These are phyloP conservation scores for Trichoderma orchidacearum DNA, from an alignment of 495 filamentous ascomycete species.

Conservation along the genomic window DNA sequence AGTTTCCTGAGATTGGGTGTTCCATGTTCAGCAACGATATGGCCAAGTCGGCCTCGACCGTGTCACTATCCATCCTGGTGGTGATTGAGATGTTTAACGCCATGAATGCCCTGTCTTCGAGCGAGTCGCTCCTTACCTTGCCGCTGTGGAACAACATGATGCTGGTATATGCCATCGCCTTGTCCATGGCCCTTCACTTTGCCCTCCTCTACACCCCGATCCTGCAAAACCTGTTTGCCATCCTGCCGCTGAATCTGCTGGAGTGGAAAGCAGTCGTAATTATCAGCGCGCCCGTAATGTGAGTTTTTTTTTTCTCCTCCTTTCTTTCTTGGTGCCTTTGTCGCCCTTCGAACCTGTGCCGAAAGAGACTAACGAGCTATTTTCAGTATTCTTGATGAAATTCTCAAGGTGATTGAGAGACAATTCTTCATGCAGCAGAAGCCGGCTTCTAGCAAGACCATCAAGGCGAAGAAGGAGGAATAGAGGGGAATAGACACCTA, in stretches of 20 bases:
- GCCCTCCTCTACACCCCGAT: conserved; percentile 85
- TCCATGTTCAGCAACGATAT: conserved; percentile 85
- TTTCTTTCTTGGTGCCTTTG: too few relatives aligned
- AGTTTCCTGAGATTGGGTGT: conserved; percentile 88
- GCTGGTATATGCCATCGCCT: conserved; percentile 81
- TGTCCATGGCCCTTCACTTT: conserved; percentile 97
- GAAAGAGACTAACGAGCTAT: conserved; percentile 21
- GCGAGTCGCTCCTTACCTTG: conserved; percentile 86
- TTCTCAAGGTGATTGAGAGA: conserved; percentile 72
- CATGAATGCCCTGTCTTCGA: conserved; percentile 95
- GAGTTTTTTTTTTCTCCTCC: conserved; percentile 26
- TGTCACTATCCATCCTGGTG: conserved; percentile 81
- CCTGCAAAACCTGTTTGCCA: conserved; percentile 79
- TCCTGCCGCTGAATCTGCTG: conserved; percentile 71
- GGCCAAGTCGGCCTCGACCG: conserved; percentile 86
- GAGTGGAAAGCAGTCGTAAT: conserved; percentile 90
- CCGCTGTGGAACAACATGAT: conserved; percentile 95
- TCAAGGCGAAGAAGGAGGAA: conserved; percentile 29
- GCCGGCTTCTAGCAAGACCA: conserved; percentile 4
- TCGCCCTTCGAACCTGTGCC: background rate
- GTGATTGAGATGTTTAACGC: conserved; percentile 99
- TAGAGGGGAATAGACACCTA: conserved; percentile 4
- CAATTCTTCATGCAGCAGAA: conserved; percentile 34
- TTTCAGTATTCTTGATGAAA: conserved; percentile 72
- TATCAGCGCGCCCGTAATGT: conserved; percentile 91